These are phyloP conservation scores for Fagus crenata DNA, from an alignment of 306 rosid genomes.

Conservation along the genomic window DNA sequence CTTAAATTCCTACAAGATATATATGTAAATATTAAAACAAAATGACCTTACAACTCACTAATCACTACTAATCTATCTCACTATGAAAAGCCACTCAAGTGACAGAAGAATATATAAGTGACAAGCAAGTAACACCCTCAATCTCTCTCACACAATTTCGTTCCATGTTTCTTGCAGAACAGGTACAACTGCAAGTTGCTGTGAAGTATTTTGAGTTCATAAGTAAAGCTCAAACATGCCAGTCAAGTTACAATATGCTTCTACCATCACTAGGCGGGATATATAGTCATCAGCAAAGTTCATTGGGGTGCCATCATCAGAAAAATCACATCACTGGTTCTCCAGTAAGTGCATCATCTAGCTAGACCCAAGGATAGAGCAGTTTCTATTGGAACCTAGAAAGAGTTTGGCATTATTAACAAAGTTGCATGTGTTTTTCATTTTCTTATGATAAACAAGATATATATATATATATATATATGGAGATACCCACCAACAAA, in stretches of 20 bases:
- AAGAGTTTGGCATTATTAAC: background rate
- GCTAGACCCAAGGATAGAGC: background rate
- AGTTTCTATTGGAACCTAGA: background rate
- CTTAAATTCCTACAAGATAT: background rate
- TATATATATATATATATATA: background rate
- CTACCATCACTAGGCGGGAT: background rate
- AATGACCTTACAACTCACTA: background rate
- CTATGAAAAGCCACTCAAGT: background rate
- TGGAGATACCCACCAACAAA: conserved; percentile 4
- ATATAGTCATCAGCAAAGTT: background rate
- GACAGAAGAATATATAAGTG: background rate
- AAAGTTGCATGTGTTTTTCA: no score
- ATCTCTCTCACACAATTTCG: background rate
- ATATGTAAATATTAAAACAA: background rate
- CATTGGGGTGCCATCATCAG: background rate
- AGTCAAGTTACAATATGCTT: background rate
- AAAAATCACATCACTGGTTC: background rate
- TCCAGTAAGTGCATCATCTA: background rate
- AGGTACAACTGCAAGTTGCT: background rate
- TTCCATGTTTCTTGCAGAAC: background rate
- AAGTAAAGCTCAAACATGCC: background rate
- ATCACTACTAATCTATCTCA: background rate
- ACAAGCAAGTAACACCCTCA: no score
- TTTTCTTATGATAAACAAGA: background rate
- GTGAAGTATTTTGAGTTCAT: background rate